These are phyloP conservation scores for Venturia carpophila DNA, from an alignment of 2,329 filamentous ascomycete species.

Conservation along the genomic window DNA sequence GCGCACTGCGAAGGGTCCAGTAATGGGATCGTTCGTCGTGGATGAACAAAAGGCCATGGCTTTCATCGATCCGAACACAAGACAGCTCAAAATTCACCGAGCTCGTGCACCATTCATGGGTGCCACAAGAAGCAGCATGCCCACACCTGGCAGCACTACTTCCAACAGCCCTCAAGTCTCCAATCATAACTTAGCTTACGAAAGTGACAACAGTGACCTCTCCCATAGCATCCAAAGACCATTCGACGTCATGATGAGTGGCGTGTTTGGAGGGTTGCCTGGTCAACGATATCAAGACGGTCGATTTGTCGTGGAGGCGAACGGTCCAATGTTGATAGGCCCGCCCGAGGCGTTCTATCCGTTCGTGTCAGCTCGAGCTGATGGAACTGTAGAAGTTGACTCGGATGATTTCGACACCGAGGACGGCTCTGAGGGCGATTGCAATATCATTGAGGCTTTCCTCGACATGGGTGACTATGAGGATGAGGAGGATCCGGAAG, in stretches of 20 bases:
- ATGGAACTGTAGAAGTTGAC: slow-evolving; percentile 52
- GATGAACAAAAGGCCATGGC: slow-evolving; percentile 28
- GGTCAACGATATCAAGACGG: slow-evolving; percentile 36
- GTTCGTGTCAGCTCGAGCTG: slow-evolving; percentile 48
- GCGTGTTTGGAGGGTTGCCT: slow-evolving; percentile 46
- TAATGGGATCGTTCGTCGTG: slow-evolving; percentile 28
- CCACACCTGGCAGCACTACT: slow-evolving; percentile 27
- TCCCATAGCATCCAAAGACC: slow-evolving; percentile 29
- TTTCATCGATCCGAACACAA: slow-evolving; percentile 28
- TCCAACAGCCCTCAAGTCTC: slow-evolving; percentile 34
- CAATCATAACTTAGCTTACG: slow-evolving; percentile 27
- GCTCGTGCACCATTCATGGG: slow-evolving; percentile 15
- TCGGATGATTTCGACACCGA: slow-evolving; percentile 47
- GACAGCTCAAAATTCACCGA: slow-evolving; percentile 23
- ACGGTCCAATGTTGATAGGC: slow-evolving; percentile 57
- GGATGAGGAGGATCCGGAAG: slow-evolving; percentile 29
- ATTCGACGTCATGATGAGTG: slow-evolving; percentile 71
- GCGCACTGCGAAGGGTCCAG: slow-evolving; percentile 24
- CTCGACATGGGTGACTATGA: slow-evolving; percentile 32
- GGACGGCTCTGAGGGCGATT: slow-evolving; percentile 45
- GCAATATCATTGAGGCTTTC: slow-evolving; percentile 45
- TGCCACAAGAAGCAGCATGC: not conserved
- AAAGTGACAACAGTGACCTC: slow-evolving; percentile 34
- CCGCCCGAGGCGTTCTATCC: slow-evolving; percentile 71
- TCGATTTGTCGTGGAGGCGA: slow-evolving; percentile 21